Evolutionary conservation across 1,284 basidiomycete species (phyloP).

Genomic region (Malassezia sympodialis): DNA sequence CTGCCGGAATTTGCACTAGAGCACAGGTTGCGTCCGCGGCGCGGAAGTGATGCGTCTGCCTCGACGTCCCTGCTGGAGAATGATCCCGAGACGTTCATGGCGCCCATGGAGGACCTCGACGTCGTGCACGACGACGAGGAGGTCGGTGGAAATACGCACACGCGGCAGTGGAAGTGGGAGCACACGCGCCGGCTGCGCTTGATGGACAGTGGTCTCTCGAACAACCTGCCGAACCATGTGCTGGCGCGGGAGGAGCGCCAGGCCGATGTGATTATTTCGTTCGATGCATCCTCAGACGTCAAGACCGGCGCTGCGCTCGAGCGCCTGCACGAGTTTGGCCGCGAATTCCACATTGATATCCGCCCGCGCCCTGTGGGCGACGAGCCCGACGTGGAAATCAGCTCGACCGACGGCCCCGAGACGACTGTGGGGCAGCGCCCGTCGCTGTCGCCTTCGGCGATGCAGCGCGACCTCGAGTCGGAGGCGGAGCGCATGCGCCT

Average conservation of each 20-base stretch:
- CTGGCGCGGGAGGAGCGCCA: constrained; percentile 25
- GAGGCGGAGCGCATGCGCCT: constrained; percentile 9
- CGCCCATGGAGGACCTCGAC: constrained; percentile 11
- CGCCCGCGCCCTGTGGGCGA: background rate
- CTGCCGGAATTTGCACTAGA: background rate
- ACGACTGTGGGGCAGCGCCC: background rate
- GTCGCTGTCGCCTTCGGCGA: background rate
- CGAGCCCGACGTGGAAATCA: background rate
- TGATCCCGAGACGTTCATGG: constrained; percentile 18
- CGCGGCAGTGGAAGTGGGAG: constrained; percentile 14
- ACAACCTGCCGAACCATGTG: constrained; percentile 45
- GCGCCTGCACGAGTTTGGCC: constrained; percentile 36
- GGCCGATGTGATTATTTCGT: constrained; percentile 38
- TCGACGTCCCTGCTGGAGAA: constrained; percentile 6
- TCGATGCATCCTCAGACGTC: constrained; percentile 45
- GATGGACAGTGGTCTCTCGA: constrained; percentile 42
- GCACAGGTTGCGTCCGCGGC: constrained; percentile 8
- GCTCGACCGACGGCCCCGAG: background rate
- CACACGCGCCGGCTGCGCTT: constrained; percentile 27
- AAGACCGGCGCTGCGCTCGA: constrained; percentile 34
- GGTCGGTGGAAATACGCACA: background rate
- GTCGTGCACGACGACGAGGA: background rate
- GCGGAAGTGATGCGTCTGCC: constrained; percentile 11
- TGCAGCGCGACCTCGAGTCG: background rate
- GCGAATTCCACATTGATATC: constrained; percentile 25